Percentiles rank a stretch among this genome's conserved stretches.
phyloP scores from a whole-genome alignment of 2,329 filamentous ascomycete genomes.

The Fusarium miscanthi region DNA sequence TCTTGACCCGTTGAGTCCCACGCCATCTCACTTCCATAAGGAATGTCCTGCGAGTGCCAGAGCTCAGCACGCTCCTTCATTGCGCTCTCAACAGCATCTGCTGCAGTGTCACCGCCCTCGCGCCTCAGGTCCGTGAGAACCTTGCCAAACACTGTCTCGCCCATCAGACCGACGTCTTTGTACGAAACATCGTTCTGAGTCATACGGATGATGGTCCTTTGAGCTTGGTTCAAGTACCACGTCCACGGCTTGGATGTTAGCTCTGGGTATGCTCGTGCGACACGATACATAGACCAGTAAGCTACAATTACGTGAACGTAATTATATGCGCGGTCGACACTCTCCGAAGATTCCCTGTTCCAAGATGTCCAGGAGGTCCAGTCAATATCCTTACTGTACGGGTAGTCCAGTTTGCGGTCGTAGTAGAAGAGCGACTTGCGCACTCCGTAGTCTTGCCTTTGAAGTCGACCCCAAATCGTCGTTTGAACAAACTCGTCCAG shows the following conservation, averaged over 20 bases:
- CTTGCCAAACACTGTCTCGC: conserved; percentile 67
- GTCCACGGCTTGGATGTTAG: conserved; percentile 57
- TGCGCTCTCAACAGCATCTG: conserved; percentile 52
- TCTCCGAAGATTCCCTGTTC: conserved; percentile 58
- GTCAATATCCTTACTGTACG: conserved; percentile 56
- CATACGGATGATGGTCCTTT: conserved; percentile 58
- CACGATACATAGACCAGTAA: conserved; percentile 69
- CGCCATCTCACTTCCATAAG: conserved; percentile 70
- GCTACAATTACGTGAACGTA: conserved; percentile 67
- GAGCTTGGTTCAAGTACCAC: conserved; percentile 68
- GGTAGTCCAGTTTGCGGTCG: conserved; percentile 58
- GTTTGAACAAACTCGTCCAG: conserved; percentile 65
- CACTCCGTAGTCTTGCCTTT: conserved; percentile 60
- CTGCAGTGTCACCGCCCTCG: conserved; percentile 57
- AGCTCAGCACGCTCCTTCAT: conserved; percentile 62
- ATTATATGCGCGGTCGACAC: conserved; percentile 65
- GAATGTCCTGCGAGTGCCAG: conserved; percentile 64
- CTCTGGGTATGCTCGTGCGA: conserved; percentile 60
- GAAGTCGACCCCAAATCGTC: conserved; percentile 62
- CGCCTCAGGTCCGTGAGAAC: conserved; percentile 62
- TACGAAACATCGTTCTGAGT: conserved; percentile 57
- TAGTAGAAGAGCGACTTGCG: conserved; percentile 69
- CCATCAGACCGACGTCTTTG: conserved; percentile 64
- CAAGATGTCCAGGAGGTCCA: conserved; percentile 65
- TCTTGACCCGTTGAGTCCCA: conserved; percentile 73